Conservation (phyloP, 371 early-diverging fungal genomes). For the Encephalitozoon intestinalis region DNA sequence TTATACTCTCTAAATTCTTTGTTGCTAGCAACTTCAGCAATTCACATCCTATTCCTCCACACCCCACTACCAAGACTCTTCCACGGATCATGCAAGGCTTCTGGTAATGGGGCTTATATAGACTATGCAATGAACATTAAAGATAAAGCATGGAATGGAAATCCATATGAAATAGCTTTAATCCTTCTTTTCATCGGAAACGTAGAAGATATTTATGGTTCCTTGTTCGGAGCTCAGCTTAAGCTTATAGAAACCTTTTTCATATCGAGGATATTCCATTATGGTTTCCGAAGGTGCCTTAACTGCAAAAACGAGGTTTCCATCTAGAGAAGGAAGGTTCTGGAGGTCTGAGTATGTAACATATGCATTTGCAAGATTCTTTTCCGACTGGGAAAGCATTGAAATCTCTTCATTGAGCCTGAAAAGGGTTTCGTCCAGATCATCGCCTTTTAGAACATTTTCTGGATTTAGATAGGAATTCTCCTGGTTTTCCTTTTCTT, state of each 20-base stretch:
- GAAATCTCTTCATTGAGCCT: constrained; percentile 50
- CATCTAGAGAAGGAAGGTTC: constrained; percentile 31
- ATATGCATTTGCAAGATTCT: constrained; percentile 55
- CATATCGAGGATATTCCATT: constrained; percentile 55
- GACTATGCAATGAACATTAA: too few species aligned
- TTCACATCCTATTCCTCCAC: constrained; percentile 96
- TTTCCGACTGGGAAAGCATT: constrained; percentile 41
- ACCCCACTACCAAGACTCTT: constrained; percentile 51
- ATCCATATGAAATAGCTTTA: constrained; percentile 60
- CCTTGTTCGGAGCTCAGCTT: constrained; percentile 47
- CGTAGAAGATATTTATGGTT: constrained; percentile 55
- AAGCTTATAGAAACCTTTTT: constrained; percentile 50
- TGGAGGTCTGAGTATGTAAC: constrained; percentile 59
- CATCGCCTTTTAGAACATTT: not conserved
- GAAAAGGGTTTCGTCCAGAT: constrained; percentile 44
- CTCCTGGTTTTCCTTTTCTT: constrained; percentile 19
- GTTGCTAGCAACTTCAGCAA: constrained; percentile 68
- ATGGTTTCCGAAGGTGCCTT: constrained; percentile 59
- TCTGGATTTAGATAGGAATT: not conserved
- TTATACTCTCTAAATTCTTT: constrained; percentile 4
- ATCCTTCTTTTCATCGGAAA: constrained; percentile 38
- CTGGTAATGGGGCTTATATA: not conserved
- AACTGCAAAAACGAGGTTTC: constrained; percentile 58
- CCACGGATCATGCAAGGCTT: not conserved
- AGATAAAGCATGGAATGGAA: too few species aligned